Conservation (phyloP, 1,284 basidiomycete species). For the Athelia psychrophila region DNA sequence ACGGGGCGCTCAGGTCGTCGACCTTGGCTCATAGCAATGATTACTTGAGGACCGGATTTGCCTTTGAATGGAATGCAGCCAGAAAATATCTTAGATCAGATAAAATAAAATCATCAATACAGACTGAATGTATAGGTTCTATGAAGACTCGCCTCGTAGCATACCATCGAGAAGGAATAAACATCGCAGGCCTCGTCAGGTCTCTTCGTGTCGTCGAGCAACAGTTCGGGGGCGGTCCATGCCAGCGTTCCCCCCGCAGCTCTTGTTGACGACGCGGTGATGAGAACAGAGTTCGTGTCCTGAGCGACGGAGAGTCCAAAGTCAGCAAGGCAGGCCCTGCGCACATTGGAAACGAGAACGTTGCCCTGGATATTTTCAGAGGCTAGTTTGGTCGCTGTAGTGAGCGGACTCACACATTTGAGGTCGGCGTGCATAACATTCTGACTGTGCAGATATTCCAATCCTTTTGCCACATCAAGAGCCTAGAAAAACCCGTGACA, state of each 20-base stretch:
- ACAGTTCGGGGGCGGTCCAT: not conserved
- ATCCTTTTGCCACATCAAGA: not conserved
- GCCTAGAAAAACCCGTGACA: not conserved
- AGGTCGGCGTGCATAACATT: not conserved
- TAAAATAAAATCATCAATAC: not conserved
- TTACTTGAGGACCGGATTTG: not conserved
- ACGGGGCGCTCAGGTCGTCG: not conserved
- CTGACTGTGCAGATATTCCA: slow-evolving; percentile 1
- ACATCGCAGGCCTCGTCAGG: not conserved
- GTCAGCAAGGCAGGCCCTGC: not conserved
- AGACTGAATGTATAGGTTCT: no score
- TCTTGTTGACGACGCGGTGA: not conserved
- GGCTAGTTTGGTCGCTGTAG: no score
- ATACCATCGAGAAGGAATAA: not conserved
- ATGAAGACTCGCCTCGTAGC: not conserved
- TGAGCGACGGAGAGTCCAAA: not conserved
- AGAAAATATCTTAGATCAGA: not conserved
- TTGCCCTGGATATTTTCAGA: not conserved
- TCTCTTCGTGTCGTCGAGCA: not conserved
- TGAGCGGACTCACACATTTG: no score
- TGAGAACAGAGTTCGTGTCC: not conserved
- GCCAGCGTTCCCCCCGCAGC: not conserved
- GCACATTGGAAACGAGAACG: not conserved
- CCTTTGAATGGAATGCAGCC: not conserved
- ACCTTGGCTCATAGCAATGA: not conserved